phyloP scores from a whole-genome alignment of 306 rosid genomes.

The Neltuma alba region DNA sequence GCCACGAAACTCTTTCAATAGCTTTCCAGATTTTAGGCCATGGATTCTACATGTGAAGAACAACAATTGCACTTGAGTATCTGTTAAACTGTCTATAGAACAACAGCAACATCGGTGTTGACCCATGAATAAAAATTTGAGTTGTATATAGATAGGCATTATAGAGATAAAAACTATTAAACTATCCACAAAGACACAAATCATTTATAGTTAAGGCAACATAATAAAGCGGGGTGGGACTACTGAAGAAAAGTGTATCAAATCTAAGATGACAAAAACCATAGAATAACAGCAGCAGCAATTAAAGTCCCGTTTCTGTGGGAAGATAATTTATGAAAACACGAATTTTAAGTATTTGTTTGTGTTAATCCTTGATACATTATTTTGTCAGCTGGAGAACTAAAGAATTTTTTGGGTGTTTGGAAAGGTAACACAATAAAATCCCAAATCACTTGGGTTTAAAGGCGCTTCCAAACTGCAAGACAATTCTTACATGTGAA shows the following conservation, averaged over 20 bases:
- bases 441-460: too few relatives aligned
- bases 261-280: not conserved
- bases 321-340: not conserved
- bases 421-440: not conserved
- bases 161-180: too few relatives aligned
- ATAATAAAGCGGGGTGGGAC: not conserved
- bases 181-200: not conserved
- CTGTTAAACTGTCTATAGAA: too few relatives aligned
- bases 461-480: too few relatives aligned
- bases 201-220: not conserved
- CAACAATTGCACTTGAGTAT: constrained; percentile 28
- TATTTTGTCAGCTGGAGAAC: not conserved
- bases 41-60: constrained; percentile 65
- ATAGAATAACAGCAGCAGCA: not conserved
- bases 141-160: not conserved
- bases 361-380: not conserved
- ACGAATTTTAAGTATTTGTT: not conserved
- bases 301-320: not conserved
- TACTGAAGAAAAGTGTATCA: not conserved
- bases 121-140: not conserved
- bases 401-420: not conserved
- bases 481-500: too few relatives aligned
- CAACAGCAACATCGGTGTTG: too few relatives aligned
- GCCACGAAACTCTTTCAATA: constrained; percentile 96
- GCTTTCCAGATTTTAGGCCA: constrained; percentile 94